phyloP scores from a whole-genome alignment of 352 stramenopile species.

The Pythium myriotylum region DNA sequence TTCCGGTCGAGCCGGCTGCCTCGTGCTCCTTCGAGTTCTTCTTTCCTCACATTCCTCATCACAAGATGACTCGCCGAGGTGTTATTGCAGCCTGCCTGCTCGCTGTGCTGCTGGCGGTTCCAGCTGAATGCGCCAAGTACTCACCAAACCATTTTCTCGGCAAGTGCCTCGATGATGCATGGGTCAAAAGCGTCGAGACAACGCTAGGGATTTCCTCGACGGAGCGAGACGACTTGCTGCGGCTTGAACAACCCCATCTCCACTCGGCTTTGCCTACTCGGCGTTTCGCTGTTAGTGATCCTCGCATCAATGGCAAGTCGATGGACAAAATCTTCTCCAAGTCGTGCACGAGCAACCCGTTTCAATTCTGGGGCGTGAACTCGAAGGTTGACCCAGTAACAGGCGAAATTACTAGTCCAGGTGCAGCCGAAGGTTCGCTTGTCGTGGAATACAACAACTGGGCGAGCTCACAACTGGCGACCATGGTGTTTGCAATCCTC shows the following conservation, averaged over 20 bases:
- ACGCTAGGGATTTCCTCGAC: conserved; percentile 13
- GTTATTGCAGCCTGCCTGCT: too few relatives aligned
- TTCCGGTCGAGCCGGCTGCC: too few relatives aligned
- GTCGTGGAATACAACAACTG: conserved; percentile 36
- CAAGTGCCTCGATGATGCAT: conserved; percentile 34
- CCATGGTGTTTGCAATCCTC: conserved; percentile 37
- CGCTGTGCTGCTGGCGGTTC: too few relatives aligned
- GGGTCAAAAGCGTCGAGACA: conserved; percentile 27
- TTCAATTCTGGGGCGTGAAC: conserved; percentile 31
- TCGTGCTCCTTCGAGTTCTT: too few relatives aligned
- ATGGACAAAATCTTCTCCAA: conserved; percentile 5
- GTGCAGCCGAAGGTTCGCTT: conserved; percentile 24
- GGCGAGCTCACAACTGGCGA: conserved; percentile 30
- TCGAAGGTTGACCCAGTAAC: conserved; percentile 19
- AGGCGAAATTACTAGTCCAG: conserved; percentile 21
- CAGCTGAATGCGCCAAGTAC: neutral
- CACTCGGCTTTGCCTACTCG: conserved; percentile 26
- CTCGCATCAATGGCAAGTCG: conserved; percentile 17
- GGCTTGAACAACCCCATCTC: conserved; percentile 33
- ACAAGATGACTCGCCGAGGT: too few relatives aligned
- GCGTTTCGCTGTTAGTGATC: conserved; percentile 34
- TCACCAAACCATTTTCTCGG: conserved; percentile 40
- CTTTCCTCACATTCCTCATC: too few relatives aligned
- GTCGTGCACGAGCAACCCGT: conserved; percentile 19
- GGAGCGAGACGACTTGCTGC: conserved; percentile 11